Base-by-base conservation (phyloP, 768 basidiomycete genomes). In the Leucosporidium creatinivorum region DNA sequence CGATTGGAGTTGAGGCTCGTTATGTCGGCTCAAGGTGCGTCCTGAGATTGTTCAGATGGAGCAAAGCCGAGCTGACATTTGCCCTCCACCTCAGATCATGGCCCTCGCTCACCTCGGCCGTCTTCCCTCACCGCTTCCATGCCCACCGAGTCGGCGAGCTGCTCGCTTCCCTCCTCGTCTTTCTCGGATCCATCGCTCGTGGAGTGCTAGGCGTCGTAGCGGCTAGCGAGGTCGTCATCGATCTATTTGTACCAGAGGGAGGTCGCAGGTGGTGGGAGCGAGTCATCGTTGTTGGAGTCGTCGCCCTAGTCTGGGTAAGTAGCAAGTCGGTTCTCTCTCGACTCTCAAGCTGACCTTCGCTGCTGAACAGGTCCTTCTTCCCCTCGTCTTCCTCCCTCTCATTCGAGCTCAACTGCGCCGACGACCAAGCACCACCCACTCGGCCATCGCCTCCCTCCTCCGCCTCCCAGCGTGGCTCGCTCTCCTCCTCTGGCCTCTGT, bases 21-120 rank as follows among this genome's bases (percentile, higher is more conserved):
- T 76, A 76, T 47, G 73, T 74, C 19, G 75, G 75, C 2, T 73
- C 74, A 5, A 31, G 68, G 71, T 68, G 19, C 30, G 63, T 36
- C n/a, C 23, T 15, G 12, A 28, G 26, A 4, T 7, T n/a, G 8
- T 30, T 17, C 18, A 56, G 26, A 15, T 26, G 23, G 18, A 56
- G 13, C 19, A 12, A n/a, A 50, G 3, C 56, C 4, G 9, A 30
- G 7, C 31, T 55, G 21, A 51, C 28, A 13, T 9, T 59, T 21
- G 33, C 8, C 0, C 21, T 5, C 23, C 2, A 44, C 25, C 8
- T 7, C 61, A 72, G 64, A 21, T 72, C 70, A 8, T 73, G 63
- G 60, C 68, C 69, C 12, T 67, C 65, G 21, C 66, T 74, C 48
- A 70, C 75, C 4, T 69, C 64, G 0, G 67, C 73, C 30, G 72